Evolutionary conservation across 2,329 filamentous ascomycete genomes (phyloP).

Genomic region (Paraphaeosphaeria minitans): DNA sequence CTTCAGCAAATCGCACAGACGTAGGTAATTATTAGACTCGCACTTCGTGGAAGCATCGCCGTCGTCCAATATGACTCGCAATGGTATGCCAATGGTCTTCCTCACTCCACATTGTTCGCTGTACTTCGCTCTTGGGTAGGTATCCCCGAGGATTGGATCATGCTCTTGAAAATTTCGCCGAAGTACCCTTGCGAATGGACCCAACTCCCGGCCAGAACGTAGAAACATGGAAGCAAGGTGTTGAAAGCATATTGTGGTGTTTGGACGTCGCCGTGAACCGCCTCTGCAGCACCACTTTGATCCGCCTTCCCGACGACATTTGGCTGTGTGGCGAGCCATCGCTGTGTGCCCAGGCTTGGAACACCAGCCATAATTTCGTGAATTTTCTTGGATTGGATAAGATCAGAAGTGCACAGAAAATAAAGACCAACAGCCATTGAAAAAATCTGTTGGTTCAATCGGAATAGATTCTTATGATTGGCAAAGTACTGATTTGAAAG

Average conservation of each 20-base stretch:
- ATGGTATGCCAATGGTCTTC: slow-evolving; percentile 51
- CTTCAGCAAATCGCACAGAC: slow-evolving; percentile 49
- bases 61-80: slow-evolving; percentile 52
- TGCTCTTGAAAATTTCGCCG: slow-evolving; percentile 52
- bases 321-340: slow-evolving; percentile 51
- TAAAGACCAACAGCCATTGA: too few relatives aligned
- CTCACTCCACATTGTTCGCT: slow-evolving; percentile 50
- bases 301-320: slow-evolving; percentile 54
- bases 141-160: slow-evolving; percentile 47
- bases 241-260: slow-evolving; percentile 52
- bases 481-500: too few relatives aligned
- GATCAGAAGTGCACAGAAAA: too few relatives aligned
- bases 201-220: slow-evolving; percentile 36
- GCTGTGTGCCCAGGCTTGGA: slow-evolving; percentile 48
- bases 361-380: slow-evolving; percentile 48
- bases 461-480: too few relatives aligned
- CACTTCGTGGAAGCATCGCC: slow-evolving; percentile 43
- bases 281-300: slow-evolving; percentile 46
- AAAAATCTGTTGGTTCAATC: too few relatives aligned
- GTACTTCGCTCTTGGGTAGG: slow-evolving; percentile 51
- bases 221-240: slow-evolving; percentile 47
- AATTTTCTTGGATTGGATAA: slow-evolving; percentile 49
- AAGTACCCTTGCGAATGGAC: slow-evolving; percentile 49
- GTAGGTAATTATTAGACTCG: slow-evolving; percentile 44
- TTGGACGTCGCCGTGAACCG: slow-evolving; percentile 53